Base-by-base conservation (phyloP, 2,329 filamentous ascomycete genomes). In the Alternaria tenuissima region DNA sequence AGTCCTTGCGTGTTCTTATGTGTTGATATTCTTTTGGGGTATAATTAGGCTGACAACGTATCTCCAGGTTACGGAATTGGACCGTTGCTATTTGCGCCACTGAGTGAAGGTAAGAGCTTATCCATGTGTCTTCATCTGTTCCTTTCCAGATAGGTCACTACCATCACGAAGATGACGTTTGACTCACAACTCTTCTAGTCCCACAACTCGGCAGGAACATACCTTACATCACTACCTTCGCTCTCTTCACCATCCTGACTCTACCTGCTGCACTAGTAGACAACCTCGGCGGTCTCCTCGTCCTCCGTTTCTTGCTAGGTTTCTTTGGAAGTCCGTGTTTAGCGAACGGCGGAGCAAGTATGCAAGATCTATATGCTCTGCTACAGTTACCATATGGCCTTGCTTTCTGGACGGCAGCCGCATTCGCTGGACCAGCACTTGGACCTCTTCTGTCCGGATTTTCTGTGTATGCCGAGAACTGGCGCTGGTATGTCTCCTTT, bases 371-470 rank as follows among this genome's bases (percentile, higher is more conserved):
- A 36, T 83, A 79, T 73, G 72, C 68, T 47, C 58, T 81, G 5
- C 72, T 81, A 58, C 79, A 82, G 56, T 74, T 83, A 0, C 81
- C 81, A 0, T 83, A 83, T 47, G 78, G 77, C 0, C 72, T 83
- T 7, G 78, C 74, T 1, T 66, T 82, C 1, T 83, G 81, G 81
- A 79, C 80, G 0, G 74, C 81, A n/a, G 78, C 80, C 0, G 80
- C 80, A 0, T 81, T 78, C 1, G 78, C 76, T 47, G 92, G 92
- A 0, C 92, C 92, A 38, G 91, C 91, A 1, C 89, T 81, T 1
- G 75, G 79, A 0, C 81, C 81, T 20, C 75, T 96, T 1, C 85
- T 90, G 14, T 92, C 91, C 62, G 93, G 93, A 14, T 96, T 89
- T 76, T 83, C 93, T 5, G 86, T 87, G 7, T 89, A 93, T 63